Base-by-base conservation (phyloP, 352 stramenopile species). In the Globisporangium rhizosaccharum region DNA sequence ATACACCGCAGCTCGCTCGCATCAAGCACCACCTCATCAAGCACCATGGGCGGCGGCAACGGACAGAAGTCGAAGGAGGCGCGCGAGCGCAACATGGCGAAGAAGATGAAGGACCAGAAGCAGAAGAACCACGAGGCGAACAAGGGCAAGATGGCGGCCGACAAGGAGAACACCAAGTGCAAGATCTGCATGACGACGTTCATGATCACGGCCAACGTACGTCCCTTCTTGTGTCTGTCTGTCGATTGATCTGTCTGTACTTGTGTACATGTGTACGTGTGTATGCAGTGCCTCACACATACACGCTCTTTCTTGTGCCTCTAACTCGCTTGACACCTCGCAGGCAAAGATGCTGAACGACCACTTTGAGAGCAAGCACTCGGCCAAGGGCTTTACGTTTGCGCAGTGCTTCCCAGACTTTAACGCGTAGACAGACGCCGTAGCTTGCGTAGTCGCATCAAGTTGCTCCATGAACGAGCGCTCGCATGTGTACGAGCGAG, bases 181-280 rank as follows among this genome's bases (percentile, higher is more conserved):
- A 94, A 90, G 56, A 90, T 94, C 71, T 94, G 84, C 70, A 83
- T 94, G 70, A 90, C 82, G 36, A 92, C 82, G 11, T 92, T 94
- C 63, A 88, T 94, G 76, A 72, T 92, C 70, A 94, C 83, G 23
- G 84, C 81, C 55, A 90, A 68, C 51, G 84, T 92, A 79, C 57
- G 83, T 79, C 10, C 5, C 30, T n/a, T 33, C 33, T 3, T 30
- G 18, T 30, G n/a, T 51, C 1, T 52, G 47, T 20, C 17, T 47
- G 17, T 45, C 8, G 49, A 0, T 47, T 7, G 20, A 14, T 57
- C 2, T 59, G 12, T 26, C 1, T 25, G 17, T 41, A 14, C 25
- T 6, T 42, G 28, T 52, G 8, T 52, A 17, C 30, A n/a, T 52
- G 26, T 28, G 12, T 26, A 18, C 7, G 25, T 45, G 20, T 56